Evolutionary conservation across 257 asterid species (phyloP).

Genomic region (Solanum virginianum): DNA sequence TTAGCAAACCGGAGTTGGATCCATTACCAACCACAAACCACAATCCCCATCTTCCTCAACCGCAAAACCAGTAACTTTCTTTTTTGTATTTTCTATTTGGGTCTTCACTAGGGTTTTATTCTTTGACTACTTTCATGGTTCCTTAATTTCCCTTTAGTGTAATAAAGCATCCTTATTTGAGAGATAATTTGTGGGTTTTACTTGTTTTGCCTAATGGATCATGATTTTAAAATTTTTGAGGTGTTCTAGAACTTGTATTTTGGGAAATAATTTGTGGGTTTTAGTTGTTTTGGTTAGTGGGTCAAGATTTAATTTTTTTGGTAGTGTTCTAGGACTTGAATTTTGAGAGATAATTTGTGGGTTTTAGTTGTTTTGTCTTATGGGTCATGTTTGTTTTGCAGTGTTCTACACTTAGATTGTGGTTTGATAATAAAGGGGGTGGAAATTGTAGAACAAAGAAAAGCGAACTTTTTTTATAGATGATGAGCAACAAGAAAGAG

Average conservation of each 20-base stretch:
- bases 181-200: background rate
- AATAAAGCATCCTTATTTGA: background rate
- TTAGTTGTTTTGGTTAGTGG: background rate
- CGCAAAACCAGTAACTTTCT: constrained; percentile 2
- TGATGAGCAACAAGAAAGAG: background rate
- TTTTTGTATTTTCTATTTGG: background rate
- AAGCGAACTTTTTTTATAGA: background rate
- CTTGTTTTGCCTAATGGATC: background rate
- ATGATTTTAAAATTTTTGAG: background rate
- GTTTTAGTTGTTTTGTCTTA: background rate
- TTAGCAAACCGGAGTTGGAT: background rate
- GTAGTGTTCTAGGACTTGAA: background rate
- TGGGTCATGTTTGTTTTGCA: background rate
- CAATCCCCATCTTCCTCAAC: background rate
- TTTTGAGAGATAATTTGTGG: background rate
- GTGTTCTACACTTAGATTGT: background rate
- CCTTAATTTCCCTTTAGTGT: background rate
- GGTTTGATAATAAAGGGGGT: background rate
- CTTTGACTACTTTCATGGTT: background rate
- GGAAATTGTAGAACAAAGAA: background rate
- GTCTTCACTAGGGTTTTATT: constrained; percentile 2
- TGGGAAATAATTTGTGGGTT: background rate
- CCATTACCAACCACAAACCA: background rate
- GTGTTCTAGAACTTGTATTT: background rate
- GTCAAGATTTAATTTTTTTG: background rate